These are phyloP conservation scores for Celoporthe dispersa DNA, from an alignment of 2,329 filamentous ascomycete genomes.

Conservation along the genomic window DNA sequence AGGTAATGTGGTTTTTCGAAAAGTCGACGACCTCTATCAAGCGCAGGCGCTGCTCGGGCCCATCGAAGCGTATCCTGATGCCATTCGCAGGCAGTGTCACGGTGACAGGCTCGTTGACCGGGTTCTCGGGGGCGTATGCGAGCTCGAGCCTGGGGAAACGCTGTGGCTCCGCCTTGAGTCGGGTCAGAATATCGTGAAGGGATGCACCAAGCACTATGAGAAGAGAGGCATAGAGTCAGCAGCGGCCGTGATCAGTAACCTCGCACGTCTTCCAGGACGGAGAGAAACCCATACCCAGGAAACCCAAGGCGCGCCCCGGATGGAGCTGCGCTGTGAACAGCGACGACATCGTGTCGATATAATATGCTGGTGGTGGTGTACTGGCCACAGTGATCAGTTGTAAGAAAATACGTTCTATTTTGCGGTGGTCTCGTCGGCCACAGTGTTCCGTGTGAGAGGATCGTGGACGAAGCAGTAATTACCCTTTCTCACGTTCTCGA, in stretches of 20 bases:
- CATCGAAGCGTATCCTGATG: conserved; percentile 88
- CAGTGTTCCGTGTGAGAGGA: not conserved
- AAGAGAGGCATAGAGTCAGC: conserved; percentile 20
- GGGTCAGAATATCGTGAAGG: conserved; percentile 84
- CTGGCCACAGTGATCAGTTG: not conserved
- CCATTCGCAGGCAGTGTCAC: conserved; percentile 83
- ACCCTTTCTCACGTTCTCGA: not conserved
- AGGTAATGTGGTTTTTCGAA: conserved; percentile 79
- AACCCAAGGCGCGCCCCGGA: conserved; percentile 69
- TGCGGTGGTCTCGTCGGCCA: conserved; percentile 3
- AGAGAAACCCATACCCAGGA: conserved; percentile 47
- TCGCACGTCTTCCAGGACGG: not conserved
- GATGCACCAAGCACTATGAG: conserved; percentile 81
- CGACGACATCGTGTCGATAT: conserved; percentile 37
- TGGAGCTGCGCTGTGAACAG: conserved; percentile 65
- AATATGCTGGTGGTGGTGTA: not conserved
- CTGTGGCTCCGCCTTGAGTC: conserved; percentile 85
- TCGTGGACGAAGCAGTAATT: not conserved
- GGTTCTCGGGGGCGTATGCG: conserved; percentile 75
- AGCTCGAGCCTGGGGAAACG: conserved; percentile 83
- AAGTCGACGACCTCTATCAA: conserved; percentile 93
- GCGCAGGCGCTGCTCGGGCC: conserved; percentile 86
- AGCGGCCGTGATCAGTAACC: conserved; percentile 7
- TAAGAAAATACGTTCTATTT: not conserved
- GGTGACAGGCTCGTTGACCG: conserved; percentile 75